Base-by-base conservation (phyloP, 306 rosid genomes). In the Pyrus betulifolia region DNA sequence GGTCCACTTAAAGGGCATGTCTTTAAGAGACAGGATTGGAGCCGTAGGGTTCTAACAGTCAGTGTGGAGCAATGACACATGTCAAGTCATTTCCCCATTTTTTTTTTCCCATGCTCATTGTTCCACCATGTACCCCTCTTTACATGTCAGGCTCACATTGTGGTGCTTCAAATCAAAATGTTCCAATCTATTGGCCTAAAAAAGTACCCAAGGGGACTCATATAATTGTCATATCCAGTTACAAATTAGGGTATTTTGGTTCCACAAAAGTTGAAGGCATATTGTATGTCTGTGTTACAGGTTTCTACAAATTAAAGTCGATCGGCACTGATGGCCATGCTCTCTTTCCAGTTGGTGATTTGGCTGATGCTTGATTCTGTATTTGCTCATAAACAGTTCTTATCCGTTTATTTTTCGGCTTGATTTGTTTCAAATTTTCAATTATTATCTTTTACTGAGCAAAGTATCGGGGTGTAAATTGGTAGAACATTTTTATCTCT, bases 111-210 rank as follows among this genome's bases (percentile, higher is more conserved):
- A 46, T 73, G 51, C 65, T 73, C 82, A 19, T 80, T 60, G 71
- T 51, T 76, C 51, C 78, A 72, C 80, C 28, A 57, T 35, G 25
- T 67, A 5, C 33, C 51, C 33, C 58, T 52, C 71, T 81, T 15
- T 63, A 31, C 57, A 23, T 38, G 42, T 30, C 71, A 44, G 78
- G 11, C 77, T 72, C 76, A 58, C 10, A 73, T 65, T 78, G 61
- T 81, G 84, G 74, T 64, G 51, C 76, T 70, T 71, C 66, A 54
- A 40, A 75, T 78, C 76, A 54, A 69, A 72, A 57, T 71, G 79
- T 59, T 60, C 35, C 35, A 27, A 2, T 69, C 61, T 51, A 40
- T 77, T 58, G 78, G 75, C 14, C 12, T n/a, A 11, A 3, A 71
- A 30, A 44, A 42, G 35, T 31, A 15, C 57, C 58, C 54, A 22